These are phyloP conservation scores for Fusarium buxicola DNA, from an alignment of 2,329 filamentous ascomycete genomes.

Conservation along the genomic window DNA sequence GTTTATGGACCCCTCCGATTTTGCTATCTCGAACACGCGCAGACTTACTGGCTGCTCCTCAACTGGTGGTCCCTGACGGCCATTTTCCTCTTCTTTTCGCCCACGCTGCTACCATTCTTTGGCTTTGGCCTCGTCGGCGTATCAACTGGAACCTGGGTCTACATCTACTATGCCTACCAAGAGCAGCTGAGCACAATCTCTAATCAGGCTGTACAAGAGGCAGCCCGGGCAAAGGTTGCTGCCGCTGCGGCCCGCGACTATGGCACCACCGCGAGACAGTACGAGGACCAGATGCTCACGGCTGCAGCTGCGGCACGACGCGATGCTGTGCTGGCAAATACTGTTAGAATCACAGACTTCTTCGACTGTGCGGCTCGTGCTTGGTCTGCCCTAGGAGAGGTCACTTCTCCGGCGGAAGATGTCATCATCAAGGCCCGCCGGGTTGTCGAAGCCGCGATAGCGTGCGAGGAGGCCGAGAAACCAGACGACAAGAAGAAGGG, in stretches of 20 bases:
- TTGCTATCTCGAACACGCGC: constrained; percentile 31
- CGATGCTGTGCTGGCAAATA: constrained; percentile 12
- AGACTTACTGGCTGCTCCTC: constrained; percentile 27
- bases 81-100: constrained; percentile 25
- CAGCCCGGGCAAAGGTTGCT: constrained; percentile 17
- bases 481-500: constrained; percentile 24
- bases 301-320: constrained; percentile 15
- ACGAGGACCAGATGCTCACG: constrained; percentile 23
- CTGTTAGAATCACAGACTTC: constrained; percentile 13
- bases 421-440: constrained; percentile 25
- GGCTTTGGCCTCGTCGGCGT: constrained; percentile 19
- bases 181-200: constrained; percentile 22
- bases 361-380: constrained; percentile 25
- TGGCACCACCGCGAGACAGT: constrained; percentile 11
- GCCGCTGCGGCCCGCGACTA: constrained; percentile 23
- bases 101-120: neutral
- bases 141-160: constrained; percentile 21
- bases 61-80: constrained; percentile 33
- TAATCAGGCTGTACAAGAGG: constrained; percentile 2
- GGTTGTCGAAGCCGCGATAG: constrained; percentile 19
- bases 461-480: constrained; percentile 26
- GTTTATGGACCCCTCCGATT: constrained; percentile 29
- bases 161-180: constrained; percentile 18
- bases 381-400: constrained; percentile 27
- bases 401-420: constrained; percentile 27